phyloP scores from a whole-genome alignment of 2,329 filamentous ascomycete genomes.

The Pestalotiopsis fici region DNA sequence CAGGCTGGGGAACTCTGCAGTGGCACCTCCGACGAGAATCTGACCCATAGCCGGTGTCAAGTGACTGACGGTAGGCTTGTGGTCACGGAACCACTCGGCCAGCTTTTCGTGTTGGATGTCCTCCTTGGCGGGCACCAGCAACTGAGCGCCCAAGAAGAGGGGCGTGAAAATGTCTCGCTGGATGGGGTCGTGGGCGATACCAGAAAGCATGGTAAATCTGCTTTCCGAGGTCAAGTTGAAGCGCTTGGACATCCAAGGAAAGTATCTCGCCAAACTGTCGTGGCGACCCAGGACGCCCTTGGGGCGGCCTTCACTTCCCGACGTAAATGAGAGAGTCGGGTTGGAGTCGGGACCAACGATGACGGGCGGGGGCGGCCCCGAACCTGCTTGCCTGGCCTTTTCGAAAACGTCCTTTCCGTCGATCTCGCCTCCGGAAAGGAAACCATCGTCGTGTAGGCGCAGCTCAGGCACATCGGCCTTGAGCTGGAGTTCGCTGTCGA shows the following conservation, averaged over 20 bases:
- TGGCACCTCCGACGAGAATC: constrained; percentile 84
- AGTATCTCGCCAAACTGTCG: constrained; percentile 83
- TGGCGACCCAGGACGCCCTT: constrained; percentile 89
- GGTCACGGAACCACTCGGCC: constrained; percentile 83
- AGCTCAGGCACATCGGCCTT: constrained; percentile 76
- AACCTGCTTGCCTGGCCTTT: constrained; percentile 68
- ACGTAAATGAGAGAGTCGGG: constrained; percentile 75
- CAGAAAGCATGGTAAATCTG: constrained; percentile 80
- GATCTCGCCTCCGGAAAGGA: constrained; percentile 66
- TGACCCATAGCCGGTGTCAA: constrained; percentile 96
- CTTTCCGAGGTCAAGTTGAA: constrained; percentile 75
- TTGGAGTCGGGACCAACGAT: constrained; percentile 84
- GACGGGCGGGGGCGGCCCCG: constrained; percentile 62
- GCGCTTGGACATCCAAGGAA: constrained; percentile 87
- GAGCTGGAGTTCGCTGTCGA: constrained; percentile 71
- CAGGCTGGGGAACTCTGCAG: constrained; percentile 74
- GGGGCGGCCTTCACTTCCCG: constrained; percentile 74
- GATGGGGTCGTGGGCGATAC: constrained; percentile 77
- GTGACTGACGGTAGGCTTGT: constrained; percentile 78
- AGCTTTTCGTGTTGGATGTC: constrained; percentile 85
- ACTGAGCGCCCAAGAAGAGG: constrained; percentile 78
- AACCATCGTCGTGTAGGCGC: constrained; percentile 70
- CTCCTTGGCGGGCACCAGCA: constrained; percentile 78
- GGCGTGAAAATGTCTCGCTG: constrained; percentile 85
- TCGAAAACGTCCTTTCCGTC: constrained; percentile 69